Evolutionary conservation across 2,329 filamentous ascomycete species (phyloP).

Genomic region (Diaporthe longicolla): DNA sequence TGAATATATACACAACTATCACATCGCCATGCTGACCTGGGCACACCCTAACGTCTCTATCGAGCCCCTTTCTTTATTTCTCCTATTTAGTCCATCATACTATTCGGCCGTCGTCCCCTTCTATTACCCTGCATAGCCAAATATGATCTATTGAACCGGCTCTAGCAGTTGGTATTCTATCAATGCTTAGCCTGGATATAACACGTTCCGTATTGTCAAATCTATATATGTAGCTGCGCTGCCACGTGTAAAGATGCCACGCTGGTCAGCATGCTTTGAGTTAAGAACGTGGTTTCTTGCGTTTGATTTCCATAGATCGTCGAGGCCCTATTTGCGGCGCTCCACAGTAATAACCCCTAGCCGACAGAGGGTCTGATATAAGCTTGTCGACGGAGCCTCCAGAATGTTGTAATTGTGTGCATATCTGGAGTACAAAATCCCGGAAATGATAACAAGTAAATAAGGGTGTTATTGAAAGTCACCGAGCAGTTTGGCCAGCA

Average conservation of each 20-base stretch:
- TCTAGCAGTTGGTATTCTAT: background rate
- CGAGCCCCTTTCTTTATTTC: too few species aligned
- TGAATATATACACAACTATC: background rate
- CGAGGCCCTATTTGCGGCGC: slow-evolving; percentile 26
- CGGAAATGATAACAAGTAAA: background rate
- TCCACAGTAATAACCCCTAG: slow-evolving; percentile 15
- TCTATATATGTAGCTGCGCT: background rate
- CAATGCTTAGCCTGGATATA: too few species aligned
- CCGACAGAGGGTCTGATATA: background rate
- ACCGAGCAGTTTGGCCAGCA: background rate
- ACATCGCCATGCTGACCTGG: too few species aligned
- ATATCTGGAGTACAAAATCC: background rate
- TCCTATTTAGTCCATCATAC: background rate
- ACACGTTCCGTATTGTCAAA: too few species aligned
- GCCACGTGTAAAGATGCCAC: background rate
- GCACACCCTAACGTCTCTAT: background rate
- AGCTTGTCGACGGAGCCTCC: slow-evolving; percentile 17
- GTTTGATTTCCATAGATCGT: slow-evolving; percentile 21
- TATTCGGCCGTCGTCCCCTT: background rate
- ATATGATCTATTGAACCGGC: too few species aligned
- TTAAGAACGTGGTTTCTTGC: background rate
- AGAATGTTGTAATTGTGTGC: background rate
- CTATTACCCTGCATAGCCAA: background rate
- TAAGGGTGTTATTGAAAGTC: background rate
- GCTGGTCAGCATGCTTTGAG: background rate